Base-by-base conservation (phyloP, 352 stramenopile species). In the Peronospora destructor region DNA sequence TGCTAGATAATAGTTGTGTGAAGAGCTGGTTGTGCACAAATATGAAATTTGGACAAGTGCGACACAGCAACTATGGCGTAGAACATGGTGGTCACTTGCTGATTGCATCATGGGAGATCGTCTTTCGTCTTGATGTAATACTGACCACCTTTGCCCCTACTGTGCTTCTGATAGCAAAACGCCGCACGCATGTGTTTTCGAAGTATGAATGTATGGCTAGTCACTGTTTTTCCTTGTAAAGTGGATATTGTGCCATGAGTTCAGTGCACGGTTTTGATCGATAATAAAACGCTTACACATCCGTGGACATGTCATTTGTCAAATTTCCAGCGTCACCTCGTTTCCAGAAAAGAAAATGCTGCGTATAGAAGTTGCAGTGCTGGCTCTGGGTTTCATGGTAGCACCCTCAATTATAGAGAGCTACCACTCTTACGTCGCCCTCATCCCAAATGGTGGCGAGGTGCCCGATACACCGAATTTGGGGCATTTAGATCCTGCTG, bases 401-500 rank as follows among this genome's bases (percentile, higher is more conserved):
- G 14, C 40, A 3, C 50, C 44, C 3, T 52, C 56, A 6, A 47
- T 11, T 3, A 66, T 68, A 8, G 30, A 61, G 8, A 46, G 56
- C 13, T 83, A 76, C 45, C 32, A 37, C 40, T 76, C 72, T 47
- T 85, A 79, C 56, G 44, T 69, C 2, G 49, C 59, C 28, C 50
- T 80, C 13, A 37, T 85, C 30, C 77, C 77, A 30, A 89, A 89
- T 45, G 75, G 71, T 17, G 66, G 40, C 28, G 65, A 71, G 29
- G 63, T 89, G n/a, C 61, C 70, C 0, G 59, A 66, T 46, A 44
- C 51, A 30, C 25, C 59, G 11, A 75, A 71, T 16, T 56, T 90
- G 23, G 83, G 80, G 4, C 83, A 94, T 51, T 45, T 76, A 29
- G 58, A 74, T 39, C 32, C 62, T 2, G 61, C 64, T 0, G 74